phyloP scores from a whole-genome alignment of 176 grass and related monocot genomes.

The Miscanthus lutarioriparius region DNA sequence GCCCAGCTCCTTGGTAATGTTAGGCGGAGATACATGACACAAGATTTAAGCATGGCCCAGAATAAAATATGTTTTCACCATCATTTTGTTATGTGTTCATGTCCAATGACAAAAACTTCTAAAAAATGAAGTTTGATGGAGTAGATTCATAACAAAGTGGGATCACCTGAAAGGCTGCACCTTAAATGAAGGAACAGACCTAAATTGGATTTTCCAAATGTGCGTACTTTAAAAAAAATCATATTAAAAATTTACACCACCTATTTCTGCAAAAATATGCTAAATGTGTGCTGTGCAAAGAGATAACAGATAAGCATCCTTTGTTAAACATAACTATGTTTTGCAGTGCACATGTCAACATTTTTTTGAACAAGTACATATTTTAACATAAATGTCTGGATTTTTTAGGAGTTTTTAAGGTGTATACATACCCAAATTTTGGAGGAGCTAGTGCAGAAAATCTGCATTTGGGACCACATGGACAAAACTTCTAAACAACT shows the following conservation, averaged over 20 bases:
- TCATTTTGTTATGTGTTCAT: not conserved
- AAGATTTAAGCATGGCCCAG: not conserved
- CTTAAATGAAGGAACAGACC: not conserved
- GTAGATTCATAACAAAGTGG: conserved; percentile 10
- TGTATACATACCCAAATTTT: not conserved
- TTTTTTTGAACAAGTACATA: not conserved
- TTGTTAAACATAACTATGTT: not conserved
- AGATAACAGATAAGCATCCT: not conserved
- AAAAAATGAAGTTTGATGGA: conserved; percentile 15
- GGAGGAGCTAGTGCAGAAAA: not conserved
- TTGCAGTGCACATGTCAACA: not conserved
- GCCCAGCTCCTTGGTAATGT: not conserved
- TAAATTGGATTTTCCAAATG: not conserved
- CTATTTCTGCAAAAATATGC: not conserved
- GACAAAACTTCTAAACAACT: conserved; percentile 14
- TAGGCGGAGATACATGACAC: conserved; percentile 3
- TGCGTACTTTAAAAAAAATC: not conserved
- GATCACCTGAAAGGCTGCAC: not conserved
- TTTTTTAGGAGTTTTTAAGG: not conserved
- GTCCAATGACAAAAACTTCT: conserved; percentile 3
- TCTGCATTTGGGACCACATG: not conserved
- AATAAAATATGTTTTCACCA: not conserved
- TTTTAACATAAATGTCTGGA: not conserved
- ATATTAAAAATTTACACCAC: not conserved
- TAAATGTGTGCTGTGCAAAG: not conserved